These are phyloP conservation scores for Suhomyces emberorum DNA, from an alignment of 805 yeast species.

Conservation along the genomic window DNA sequence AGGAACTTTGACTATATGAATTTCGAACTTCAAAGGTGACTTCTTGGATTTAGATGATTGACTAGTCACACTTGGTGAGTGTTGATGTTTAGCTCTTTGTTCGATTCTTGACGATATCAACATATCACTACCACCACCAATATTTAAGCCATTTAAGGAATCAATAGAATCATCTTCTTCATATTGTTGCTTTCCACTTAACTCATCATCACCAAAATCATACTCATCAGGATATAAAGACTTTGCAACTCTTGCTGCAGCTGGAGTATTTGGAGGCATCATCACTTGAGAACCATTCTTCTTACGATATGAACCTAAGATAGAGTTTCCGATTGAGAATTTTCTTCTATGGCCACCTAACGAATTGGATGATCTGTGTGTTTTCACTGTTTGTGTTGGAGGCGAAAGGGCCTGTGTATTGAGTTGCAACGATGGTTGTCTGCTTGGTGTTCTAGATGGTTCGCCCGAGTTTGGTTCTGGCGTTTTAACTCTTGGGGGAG, in stretches of 20 bases:
- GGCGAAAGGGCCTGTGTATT: conserved; percentile 30
- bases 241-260: conserved; percentile 39
- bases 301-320: conserved; percentile 47
- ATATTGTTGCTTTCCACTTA: conserved; percentile 23
- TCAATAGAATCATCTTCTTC: conserved; percentile 58
- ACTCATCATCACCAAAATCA: conserved; percentile 28
- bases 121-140: conserved; percentile 58
- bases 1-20: conserved; percentile 89
- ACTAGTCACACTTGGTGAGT: conserved; percentile 24
- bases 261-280: conserved; percentile 56
- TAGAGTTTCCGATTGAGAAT: conserved; percentile 59
- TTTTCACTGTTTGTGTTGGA: conserved; percentile 25
- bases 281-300: conserved; percentile 41
- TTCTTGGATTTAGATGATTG: conserved; percentile 14
- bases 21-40: conserved; percentile 79
- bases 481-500: conserved; percentile 18
- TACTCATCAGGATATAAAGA: conserved; percentile 27
- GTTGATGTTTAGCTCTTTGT: conserved; percentile 41
- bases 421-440: conserved; percentile 38
- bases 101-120: conserved; percentile 57
- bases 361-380: conserved; percentile 39
- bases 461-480: conserved; percentile 21
- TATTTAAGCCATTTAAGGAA: conserved; percentile 48
- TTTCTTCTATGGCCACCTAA: conserved; percentile 53
- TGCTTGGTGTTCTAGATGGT: conserved; percentile 26